These are phyloP conservation scores for Ceratobasidium sp. DNA, from an alignment of 1,284 basidiomycete species.

Conservation along the genomic window DNA sequence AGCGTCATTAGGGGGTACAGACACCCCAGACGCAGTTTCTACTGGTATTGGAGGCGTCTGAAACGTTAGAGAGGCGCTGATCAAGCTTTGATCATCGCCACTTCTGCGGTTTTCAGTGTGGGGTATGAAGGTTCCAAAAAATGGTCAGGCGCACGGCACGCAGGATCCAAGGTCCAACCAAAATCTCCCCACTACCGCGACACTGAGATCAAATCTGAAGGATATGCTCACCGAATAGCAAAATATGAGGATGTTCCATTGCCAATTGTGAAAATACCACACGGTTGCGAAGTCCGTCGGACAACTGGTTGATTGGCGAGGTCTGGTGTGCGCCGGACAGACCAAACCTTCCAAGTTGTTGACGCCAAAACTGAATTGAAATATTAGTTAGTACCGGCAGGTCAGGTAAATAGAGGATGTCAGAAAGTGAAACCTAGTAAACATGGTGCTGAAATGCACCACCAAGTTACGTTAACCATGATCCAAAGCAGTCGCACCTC, in stretches of 20 bases:
- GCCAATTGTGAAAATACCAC: slow-evolving; percentile 91
- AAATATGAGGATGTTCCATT: slow-evolving; percentile 91
- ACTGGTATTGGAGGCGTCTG: too few species aligned
- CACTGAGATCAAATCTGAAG: slow-evolving; percentile 18
- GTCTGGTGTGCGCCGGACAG: slow-evolving; percentile 94
- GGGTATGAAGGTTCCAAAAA: background rate
- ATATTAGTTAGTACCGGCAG: background rate
- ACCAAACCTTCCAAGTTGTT: slow-evolving; percentile 94
- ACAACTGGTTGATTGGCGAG: slow-evolving; percentile 86
- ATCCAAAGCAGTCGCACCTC: too few species aligned
- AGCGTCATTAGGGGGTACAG: too few species aligned
- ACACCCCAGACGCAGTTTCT: background rate
- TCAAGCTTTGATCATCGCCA: too few species aligned
- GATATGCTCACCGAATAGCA: slow-evolving; percentile 70
- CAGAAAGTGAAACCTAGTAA: too few species aligned
- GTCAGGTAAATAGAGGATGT: slow-evolving; percentile 2
- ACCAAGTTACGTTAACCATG: too few species aligned
- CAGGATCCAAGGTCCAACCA: background rate
- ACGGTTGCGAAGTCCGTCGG: slow-evolving; percentile 94
- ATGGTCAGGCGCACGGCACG: background rate
- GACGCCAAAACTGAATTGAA: slow-evolving; percentile 80
- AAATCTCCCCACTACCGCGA: background rate
- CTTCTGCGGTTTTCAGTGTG: background rate
- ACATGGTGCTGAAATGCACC: too few species aligned
- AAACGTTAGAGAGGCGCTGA: too few species aligned